phyloP scores from a whole-genome alignment of 768 basidiomycete genomes.

The Lactifluus rugatus region DNA sequence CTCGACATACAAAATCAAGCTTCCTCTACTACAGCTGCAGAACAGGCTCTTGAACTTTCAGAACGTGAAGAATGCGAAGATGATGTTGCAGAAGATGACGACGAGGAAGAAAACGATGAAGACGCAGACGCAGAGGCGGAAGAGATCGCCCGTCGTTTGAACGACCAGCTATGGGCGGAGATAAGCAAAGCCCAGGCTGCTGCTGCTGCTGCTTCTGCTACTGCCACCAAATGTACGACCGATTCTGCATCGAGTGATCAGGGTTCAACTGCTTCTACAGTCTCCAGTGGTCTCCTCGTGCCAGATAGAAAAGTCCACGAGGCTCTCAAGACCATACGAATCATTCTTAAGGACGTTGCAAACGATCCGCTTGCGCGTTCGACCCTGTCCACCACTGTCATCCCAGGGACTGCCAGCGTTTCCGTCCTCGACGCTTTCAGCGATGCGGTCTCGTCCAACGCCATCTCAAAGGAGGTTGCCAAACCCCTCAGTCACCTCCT shows the following conservation, averaged over 20 bases:
- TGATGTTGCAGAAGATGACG: constrained; percentile 9
- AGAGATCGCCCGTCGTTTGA: constrained; percentile 61
- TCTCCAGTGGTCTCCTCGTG: background rate
- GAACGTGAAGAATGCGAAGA: background rate
- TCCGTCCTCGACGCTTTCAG: constrained; percentile 50
- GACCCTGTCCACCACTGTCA: constrained; percentile 40
- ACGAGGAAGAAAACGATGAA: constrained; percentile 47
- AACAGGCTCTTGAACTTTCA: background rate
- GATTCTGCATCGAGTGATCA: constrained; percentile 1
- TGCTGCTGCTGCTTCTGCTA: constrained; percentile 22
- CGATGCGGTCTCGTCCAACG: constrained; percentile 37
- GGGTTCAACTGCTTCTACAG: background rate
- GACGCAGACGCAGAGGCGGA: constrained; percentile 59
- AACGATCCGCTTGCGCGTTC: constrained; percentile 47
- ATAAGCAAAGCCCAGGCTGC: constrained; percentile 54
- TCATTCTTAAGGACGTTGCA: constrained; percentile 48
- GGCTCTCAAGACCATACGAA: constrained; percentile 53
- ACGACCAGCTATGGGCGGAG: constrained; percentile 73
- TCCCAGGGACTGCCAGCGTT: constrained; percentile 39
- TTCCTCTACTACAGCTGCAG: background rate
- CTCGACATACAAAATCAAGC: background rate
- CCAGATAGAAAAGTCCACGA: constrained; percentile 41
- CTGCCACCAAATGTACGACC: constrained; percentile 10
- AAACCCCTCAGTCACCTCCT: constrained; percentile 49
- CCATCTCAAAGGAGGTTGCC: constrained; percentile 44